Percentiles rank a stretch among this genome's conserved stretches.
phyloP scores from a whole-genome alignment of 2,329 filamentous ascomycete genomes.

The Calonectria fujianensis region DNA sequence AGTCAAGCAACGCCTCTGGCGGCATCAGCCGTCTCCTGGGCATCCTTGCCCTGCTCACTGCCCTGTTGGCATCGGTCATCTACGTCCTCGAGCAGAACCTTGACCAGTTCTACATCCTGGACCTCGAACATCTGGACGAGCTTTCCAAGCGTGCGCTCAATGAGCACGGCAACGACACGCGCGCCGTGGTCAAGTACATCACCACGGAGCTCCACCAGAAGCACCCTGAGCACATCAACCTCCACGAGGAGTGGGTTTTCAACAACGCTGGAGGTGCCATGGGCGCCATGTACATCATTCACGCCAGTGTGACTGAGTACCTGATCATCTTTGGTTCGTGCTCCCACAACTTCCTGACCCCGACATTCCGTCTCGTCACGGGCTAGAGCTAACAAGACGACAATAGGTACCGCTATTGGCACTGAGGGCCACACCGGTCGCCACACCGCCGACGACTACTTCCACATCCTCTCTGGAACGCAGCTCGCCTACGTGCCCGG shows the following conservation, averaged over 20 bases:
- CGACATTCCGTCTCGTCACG: background rate
- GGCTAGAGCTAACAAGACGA: slow-evolving; percentile 30
- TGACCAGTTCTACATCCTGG: slow-evolving; percentile 84
- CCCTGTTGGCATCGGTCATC: slow-evolving; percentile 71
- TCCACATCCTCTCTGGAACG: slow-evolving; percentile 88
- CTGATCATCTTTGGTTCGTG: slow-evolving; percentile 85
- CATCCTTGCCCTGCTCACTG: slow-evolving; percentile 72
- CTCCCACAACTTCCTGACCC: background rate
- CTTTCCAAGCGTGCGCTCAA: slow-evolving; percentile 80
- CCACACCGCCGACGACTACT: slow-evolving; percentile 95
- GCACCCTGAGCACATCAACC: slow-evolving; percentile 75
- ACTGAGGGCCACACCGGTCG: slow-evolving; percentile 92
- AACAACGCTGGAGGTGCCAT: slow-evolving; percentile 95
- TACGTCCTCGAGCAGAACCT: slow-evolving; percentile 76
- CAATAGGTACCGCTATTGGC: slow-evolving; percentile 79
- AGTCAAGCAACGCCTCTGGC: slow-evolving; percentile 41
- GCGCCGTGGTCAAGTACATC: slow-evolving; percentile 80
- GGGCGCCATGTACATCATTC: slow-evolving; percentile 93
- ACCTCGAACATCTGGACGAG: slow-evolving; percentile 79
- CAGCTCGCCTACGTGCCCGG: slow-evolving; percentile 85
- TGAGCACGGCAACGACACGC: slow-evolving; percentile 84
- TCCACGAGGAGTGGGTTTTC: slow-evolving; percentile 89
- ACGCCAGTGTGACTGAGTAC: slow-evolving; percentile 94
- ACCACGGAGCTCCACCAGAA: slow-evolving; percentile 77
- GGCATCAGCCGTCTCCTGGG: slow-evolving; percentile 64